A percentile compares a stretch with the other conserved stretches of the same genome.
Evolutionary conservation across 176 grass and related monocot genomes (phyloP).

Genomic region (Luzula sylvatica): DNA sequence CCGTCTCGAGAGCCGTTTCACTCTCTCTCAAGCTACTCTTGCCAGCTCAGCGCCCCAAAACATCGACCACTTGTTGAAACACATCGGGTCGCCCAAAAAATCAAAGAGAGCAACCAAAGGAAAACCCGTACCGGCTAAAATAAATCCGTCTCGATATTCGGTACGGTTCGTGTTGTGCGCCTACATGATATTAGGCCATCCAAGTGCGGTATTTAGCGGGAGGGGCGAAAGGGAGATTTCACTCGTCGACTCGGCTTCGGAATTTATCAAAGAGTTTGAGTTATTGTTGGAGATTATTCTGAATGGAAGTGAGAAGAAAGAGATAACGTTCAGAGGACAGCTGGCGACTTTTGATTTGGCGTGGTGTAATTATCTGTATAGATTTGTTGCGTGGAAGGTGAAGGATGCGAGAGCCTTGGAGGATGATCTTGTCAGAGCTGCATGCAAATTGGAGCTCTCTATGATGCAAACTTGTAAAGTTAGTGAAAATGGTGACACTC

Average conservation of each 20-base stretch:
- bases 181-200: slow-evolving; percentile 98
- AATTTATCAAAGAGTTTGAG: slow-evolving; percentile 62
- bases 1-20: slow-evolving; percentile 53
- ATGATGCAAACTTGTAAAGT: slow-evolving; percentile 98
- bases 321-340: slow-evolving; percentile 41
- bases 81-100: slow-evolving; percentile 65
- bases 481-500: slow-evolving; percentile 31
- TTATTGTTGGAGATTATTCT: slow-evolving; percentile 46
- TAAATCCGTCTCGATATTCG: slow-evolving; percentile 46
- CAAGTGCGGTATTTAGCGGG: slow-evolving; percentile 85
- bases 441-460: slow-evolving; percentile 87
- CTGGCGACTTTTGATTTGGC: slow-evolving; percentile 61
- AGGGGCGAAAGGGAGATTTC: slow-evolving; percentile 59
- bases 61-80: slow-evolving; percentile 88
- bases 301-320: slow-evolving; percentile 32
- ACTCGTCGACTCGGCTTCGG: slow-evolving; percentile 51
- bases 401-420: slow-evolving; percentile 94
- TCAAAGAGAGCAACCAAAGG: slow-evolving; percentile 30
- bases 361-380: slow-evolving; percentile 81
- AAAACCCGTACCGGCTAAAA: slow-evolving; percentile 18
- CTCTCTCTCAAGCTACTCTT: slow-evolving; percentile 21
- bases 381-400: slow-evolving; percentile 88
- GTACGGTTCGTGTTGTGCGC: slow-evolving; percentile 78
- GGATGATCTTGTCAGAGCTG: slow-evolving; percentile 87
- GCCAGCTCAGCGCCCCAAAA: slow-evolving; percentile 40